Base-by-base conservation (phyloP, 768 basidiomycete species). In the Amanita subjunquillea region DNA sequence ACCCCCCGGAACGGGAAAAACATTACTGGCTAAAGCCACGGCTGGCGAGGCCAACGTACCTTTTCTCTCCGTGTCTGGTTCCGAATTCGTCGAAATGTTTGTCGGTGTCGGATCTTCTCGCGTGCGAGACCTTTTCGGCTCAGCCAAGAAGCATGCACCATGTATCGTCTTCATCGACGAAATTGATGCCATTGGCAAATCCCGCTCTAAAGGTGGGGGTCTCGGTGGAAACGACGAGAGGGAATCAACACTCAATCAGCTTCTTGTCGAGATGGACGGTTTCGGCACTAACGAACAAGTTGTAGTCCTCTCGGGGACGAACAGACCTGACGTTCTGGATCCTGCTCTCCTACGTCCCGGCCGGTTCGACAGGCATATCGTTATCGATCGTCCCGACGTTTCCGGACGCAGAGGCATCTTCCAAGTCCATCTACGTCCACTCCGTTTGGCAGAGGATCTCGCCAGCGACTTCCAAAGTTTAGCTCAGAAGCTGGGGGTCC, bases 61-160 rank as follows among this genome's bases (percentile, higher is more conserved):
- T 39, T 99, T 99, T 85, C 79, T 97, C 54, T 95, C 92, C 22
- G 96, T 98, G 39, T 97, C 95, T 44, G 96, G 96, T 48, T 98
- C 95, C 40, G 96, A 99, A 65, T 98, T 99, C 65, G 93, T 99
- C 55, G 96, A 99, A 71, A 97, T 98, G 94, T 99, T 98, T 64
- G 96, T 99, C 59, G 96, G 96, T 68, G 96, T 98, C 48, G 96
- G 96, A 54, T 93, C 96, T 2, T 94, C 92, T 3, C 83, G 96
- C 57, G 96, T 99, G 9, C 85, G 96, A 45, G 96, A 99, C 69
- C 82, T 99, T 40, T 99, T 99, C 67, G 88, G 93, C 32, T 93
- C 88, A 3, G 96, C 96, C 44, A 93, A 90, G 79, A 97, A 97
- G 75, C 82, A 96, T 64, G 93, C 96, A 0, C 96, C 96, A 0